These are phyloP conservation scores for Ajuga reptans DNA, from an alignment of 305 asterid genomes.

Conservation along the genomic window DNA sequence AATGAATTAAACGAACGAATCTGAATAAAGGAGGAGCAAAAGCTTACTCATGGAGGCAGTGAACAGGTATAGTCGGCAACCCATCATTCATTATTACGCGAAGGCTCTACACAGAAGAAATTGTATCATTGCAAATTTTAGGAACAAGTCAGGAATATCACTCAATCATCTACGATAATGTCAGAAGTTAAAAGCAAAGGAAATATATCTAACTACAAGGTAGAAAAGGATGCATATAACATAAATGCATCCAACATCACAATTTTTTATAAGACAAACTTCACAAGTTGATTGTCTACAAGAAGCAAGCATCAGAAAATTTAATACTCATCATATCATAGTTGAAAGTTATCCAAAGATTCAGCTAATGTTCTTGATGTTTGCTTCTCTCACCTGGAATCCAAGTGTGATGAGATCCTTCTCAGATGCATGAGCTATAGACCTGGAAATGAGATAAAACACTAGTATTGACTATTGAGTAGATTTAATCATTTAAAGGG, in stretches of 20 bases:
- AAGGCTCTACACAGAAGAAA: constrained; percentile 59
- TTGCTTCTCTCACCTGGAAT: constrained; percentile 71
- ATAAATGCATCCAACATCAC: background rate
- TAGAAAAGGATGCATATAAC: background rate
- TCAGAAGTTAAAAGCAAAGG: background rate
- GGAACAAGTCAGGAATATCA: constrained; percentile 19
- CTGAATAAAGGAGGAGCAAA: constrained; percentile 11
- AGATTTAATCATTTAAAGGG: constrained; percentile 17
- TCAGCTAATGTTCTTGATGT: constrained; percentile 11
- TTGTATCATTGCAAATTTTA: constrained; percentile 26
- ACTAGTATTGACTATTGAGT: constrained; percentile 15
- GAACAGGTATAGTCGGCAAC: constrained; percentile 77
- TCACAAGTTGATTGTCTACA: background rate
- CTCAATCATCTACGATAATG: constrained; percentile 3
- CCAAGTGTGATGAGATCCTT: constrained; percentile 89
- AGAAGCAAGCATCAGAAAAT: constrained; percentile 8
- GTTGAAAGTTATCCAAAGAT: constrained; percentile 1
- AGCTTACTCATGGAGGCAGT: constrained; percentile 77
- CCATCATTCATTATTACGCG: constrained; percentile 99
- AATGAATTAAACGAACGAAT: constrained; percentile 10
- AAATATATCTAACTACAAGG: constrained; percentile 4
- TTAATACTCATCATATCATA: constrained; percentile 1
- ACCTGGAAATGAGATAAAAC: constrained; percentile 41
- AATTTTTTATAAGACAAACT: too few species aligned
- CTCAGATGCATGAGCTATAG: constrained; percentile 78